Base-by-base conservation (phyloP, 306 rosid species). In the Trifolium repens region DNA sequence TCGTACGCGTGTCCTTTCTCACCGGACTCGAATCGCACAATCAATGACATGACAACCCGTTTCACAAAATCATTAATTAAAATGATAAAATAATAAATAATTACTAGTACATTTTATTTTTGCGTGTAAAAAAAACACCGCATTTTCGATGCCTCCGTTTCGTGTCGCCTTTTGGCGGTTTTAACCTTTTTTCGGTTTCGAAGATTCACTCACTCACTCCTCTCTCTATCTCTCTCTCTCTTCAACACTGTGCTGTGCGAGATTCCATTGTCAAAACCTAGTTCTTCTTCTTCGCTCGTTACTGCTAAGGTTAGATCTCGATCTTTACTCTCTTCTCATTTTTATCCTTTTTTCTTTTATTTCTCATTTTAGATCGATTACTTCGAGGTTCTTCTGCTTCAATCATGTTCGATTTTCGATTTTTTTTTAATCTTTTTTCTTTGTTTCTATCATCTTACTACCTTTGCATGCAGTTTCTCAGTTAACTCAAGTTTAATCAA, bases 111-210 rank as follows among this genome's bases (percentile, higher is more conserved):
- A 17, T 53, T 53, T 53, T 53, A 8, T 16, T 9, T 53, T 17
- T 17, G 24, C 58, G 16, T 17, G 4, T 54, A 81, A 81, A 78
- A 77, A 81, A 74, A 50, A 74, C 73, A 52, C 5, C 62, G 43
- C 81, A 34, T 69, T 49, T 50, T 40, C 71, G 54, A 37, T 77
- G 57, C 61, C 67, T 67, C 78, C 72, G 60, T 81, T 81, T 68
- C 79, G 88, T 62, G 74, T 80, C 82, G 43, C 87, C 81, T 84
- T 90, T 89, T 90, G 90, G 96, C 93, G 94, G 88, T 88, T 89
- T 79, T 74, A 79, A 67, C 57, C 86, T 54, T 75, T 76, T 77
- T 83, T 77, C 88, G 53, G 90, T 86, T 90, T 83, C 89, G 84
- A 79, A 81, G 89, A 84, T 86, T 82, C 83, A 84, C 84, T 60